phyloP scores from a whole-genome alignment of 345 rosid species.

The Eucalyptus fibrosa region DNA sequence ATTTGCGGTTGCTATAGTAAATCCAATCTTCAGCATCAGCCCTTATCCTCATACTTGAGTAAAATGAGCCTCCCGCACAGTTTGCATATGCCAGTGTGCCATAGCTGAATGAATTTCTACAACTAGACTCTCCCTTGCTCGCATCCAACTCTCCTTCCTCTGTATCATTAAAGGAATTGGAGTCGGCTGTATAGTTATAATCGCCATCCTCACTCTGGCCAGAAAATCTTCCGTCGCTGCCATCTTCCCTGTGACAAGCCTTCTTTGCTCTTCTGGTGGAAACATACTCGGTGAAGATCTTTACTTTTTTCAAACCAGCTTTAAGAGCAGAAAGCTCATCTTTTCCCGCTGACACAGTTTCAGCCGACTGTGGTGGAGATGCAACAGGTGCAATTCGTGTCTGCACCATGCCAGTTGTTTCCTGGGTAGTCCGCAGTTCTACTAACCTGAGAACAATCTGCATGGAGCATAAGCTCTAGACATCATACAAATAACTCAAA shows the following conservation, averaged over 20 bases:
- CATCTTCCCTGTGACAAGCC: constrained; percentile 50
- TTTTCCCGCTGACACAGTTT: constrained; percentile 32
- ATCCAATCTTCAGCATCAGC: constrained; percentile 66
- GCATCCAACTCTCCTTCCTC: constrained; percentile 69
- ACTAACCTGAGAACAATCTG: constrained; percentile 62
- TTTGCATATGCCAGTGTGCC: constrained; percentile 70
- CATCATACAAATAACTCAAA: background rate
- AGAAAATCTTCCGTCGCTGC: constrained; percentile 49
- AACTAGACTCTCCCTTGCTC: constrained; percentile 25
- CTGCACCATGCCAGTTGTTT: constrained; percentile 28
- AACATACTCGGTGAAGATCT: constrained; percentile 60
- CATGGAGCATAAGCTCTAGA: background rate
- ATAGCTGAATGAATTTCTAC: constrained; percentile 65
- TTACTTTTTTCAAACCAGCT: constrained; percentile 83
- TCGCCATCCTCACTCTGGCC: constrained; percentile 60
- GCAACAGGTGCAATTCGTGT: constrained; percentile 41
- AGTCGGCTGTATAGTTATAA: constrained; percentile 47
- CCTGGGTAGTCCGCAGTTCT: constrained; percentile 52
- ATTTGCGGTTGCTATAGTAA: constrained; percentile 57
- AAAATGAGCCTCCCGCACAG: constrained; percentile 52
- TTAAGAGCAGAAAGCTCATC: constrained; percentile 72
- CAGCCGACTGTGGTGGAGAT: constrained; percentile 42
- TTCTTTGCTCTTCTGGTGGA: constrained; percentile 50
- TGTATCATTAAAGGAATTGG: constrained; percentile 60
- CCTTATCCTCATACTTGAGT: constrained; percentile 25